Base-by-base conservation (phyloP, 208 protist species). In the Lotmaria passim region DNA sequence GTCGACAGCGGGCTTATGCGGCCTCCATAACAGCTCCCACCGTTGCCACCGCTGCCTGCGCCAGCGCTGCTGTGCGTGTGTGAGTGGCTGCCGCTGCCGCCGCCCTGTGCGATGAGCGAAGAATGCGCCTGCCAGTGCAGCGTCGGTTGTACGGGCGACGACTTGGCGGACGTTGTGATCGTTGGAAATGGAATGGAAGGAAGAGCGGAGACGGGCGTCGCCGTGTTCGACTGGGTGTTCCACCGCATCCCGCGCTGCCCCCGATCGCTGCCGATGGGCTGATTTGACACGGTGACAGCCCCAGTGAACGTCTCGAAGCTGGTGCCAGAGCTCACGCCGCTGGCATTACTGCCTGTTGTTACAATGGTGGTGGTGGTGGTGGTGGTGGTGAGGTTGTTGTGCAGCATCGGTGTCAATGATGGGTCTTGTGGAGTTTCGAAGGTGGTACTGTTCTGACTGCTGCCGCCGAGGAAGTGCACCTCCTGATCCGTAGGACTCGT, bases 401-500 rank as follows among this genome's bases (percentile, higher is more conserved):
- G 43, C 34, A 46, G 12, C 31, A 53, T 33, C 26, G 33, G 6
- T 23, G 60, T 56, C 30, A 56, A 34, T 28, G 43, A 17, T 7
- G 60, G 33, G 4, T 56, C 46, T 34, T 66, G 60, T 34, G 31
- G 46, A 0, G 46, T 56, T 12, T 38, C 60, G 23, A 52, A 44
- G 33, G 60, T 43, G 1, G 33, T 34, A 23, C 46, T 66, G 60
- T 39, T 66, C 8, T 33, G 60, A 23, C 33, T 41, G 46, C 60
- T 56, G 8, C 23, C 60, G 19, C 60, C 46, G 34, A 53, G 31
- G 30, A 66, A 66, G 46, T 46, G 46, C 7, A 44, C 46, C 5
- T 66, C 46, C 33, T 41, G 47, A n/a, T 66, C 60, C 7, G 46
- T 56, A 2, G 34, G 46, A 23, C 46, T 56, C 47, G 46, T 66